Evolutionary conservation across 108 stramenopile genomes (phyloP), one percentile per base, ranked within the genome.

Genomic region (Skeletonema costatum): DNA sequence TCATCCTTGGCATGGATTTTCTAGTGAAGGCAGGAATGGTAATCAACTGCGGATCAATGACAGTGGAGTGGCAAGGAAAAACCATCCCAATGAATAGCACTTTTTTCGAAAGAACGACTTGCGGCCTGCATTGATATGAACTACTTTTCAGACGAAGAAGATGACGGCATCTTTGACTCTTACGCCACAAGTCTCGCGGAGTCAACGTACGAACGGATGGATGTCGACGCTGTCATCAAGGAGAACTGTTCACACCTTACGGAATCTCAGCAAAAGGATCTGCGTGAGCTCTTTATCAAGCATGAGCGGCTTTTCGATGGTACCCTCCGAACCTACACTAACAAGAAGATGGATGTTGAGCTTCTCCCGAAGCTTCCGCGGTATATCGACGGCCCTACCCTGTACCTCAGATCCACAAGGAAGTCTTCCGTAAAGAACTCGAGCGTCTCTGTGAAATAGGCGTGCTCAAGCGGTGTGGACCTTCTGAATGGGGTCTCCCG

Each of bases 401-500:
- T 13, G 62, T 80, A 11, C 71, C 79, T 7, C 17, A 62, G 10
- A 31, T 41, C 12, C 74, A 75, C 29, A 8, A 51, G 16, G 68
- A 74, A 21, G 59, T 71, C 6, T 86, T 78, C 35, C 73, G 78
- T 48, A 62, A 69, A 35, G 74, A 83, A 66, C 30, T 83, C 25
- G 48, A 80, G 2, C 69, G 70, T 17, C 56, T 86, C 8, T 32
- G 17, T 16, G 41, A 79, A 36, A 62, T 69, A 33, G 83, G 73
- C 14, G 74, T 84, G 6, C n/a, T 84, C 21, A 1, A 53, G 3
- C 17, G 38, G n/a, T 16, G n/a, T 7, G 66, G 60, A 2, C 21
- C 25, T 4, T 13, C 42, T 17, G 44, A 60, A 60, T 83, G 66
- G 69, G 25, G 21, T 31, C 56, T 66, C 1, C 84, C 84, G 30